Base-by-base conservation (phyloP, 306 rosid genomes). In the Vachellia pachyceras region DNA sequence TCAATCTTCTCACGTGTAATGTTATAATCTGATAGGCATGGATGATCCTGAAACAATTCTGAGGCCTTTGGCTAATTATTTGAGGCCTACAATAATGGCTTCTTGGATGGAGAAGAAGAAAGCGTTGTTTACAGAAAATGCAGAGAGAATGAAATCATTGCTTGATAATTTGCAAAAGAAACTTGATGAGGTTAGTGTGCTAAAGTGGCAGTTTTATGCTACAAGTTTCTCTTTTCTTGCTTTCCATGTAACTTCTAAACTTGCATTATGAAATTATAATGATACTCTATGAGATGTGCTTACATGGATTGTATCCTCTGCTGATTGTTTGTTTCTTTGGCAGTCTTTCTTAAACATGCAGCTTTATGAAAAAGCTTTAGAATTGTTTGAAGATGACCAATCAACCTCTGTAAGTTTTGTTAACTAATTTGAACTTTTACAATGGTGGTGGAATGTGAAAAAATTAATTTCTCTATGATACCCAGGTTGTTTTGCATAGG, bases 301-400 rank as follows among this genome's bases (percentile, higher is more conserved):
- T 25, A 10, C 23, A 64, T 77, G 57, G 50, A 45, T 40, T 69
- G 66, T 70, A 46, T 75, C 73, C 72, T 79, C 75, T 75, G 66
- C 69, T 85, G 55, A 81, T 79, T 70, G 20, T 68, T 84, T 70
- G 10, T 63, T 74, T 70, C 71, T 80, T 66, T 84, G 82, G 89
- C 97, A 95, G 99, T 84, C 94, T 84, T 90, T 92, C 99, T 93
- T 95, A 84, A 90, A 90, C 85, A 71, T 93, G 94, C 99, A 93
- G 87, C 96, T 95, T 55, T 95, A 90, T 49, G 99, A 92, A 88
- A 95, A 88, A 81, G 99, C 97, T 70, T 86, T 95, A 72, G 99
- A 95, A 68, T 82, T 95, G 87, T 95, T 95, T 80, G 99, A 93
- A 82, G 98, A 93, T 83, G 98, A 95, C 77, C 99, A 86, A 85